A percentile compares a stretch with the other conserved stretches of the same genome.
These are phyloP conservation scores for Collariella sp. DNA, from an alignment of 495 filamentous ascomycete genomes.

Conservation along the genomic window DNA sequence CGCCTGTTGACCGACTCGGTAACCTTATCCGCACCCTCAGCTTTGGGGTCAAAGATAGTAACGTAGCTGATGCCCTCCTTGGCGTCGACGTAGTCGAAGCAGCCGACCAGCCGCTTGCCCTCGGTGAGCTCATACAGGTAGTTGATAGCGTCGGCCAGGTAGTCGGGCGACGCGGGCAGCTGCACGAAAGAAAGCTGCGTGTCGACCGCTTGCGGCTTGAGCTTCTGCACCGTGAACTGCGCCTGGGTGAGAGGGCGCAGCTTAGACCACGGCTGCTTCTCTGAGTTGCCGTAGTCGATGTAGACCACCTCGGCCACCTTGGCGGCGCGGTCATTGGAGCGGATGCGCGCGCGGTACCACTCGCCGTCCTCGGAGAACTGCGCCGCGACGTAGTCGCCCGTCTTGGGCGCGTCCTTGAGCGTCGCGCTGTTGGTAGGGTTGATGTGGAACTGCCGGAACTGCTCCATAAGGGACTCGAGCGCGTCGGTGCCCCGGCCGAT, in stretches of 20 bases:
- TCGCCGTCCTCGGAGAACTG: slow-evolving; percentile 77
- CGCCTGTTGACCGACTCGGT: slow-evolving; percentile 76
- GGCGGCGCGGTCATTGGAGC: slow-evolving; percentile 82
- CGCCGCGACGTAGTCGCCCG: slow-evolving; percentile 83
- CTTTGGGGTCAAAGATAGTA: slow-evolving; percentile 76
- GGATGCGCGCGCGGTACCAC: slow-evolving; percentile 90
- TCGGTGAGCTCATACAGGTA: slow-evolving; percentile 60
- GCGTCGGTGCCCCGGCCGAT: slow-evolving; percentile 74
- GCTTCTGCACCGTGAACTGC: slow-evolving; percentile 68
- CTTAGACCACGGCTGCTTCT: slow-evolving; percentile 71
- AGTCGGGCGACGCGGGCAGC: slow-evolving; percentile 69
- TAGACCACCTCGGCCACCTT: slow-evolving; percentile 86
- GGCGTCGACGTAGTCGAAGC: slow-evolving; percentile 69
- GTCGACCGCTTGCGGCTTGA: slow-evolving; percentile 80
- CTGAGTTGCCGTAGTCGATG: slow-evolving; percentile 93
- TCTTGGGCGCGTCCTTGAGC: slow-evolving; percentile 71
- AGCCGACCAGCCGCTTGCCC: slow-evolving; percentile 70
- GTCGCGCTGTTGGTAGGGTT: slow-evolving; percentile 61
- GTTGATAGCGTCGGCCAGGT: slow-evolving; percentile 66
- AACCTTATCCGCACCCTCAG: slow-evolving; percentile 33
- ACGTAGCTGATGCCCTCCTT: slow-evolving; percentile 72
- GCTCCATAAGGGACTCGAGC: slow-evolving; percentile 73
- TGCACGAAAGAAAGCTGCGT: slow-evolving; percentile 83
- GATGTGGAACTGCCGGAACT: slow-evolving; percentile 81
- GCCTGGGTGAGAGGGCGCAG: slow-evolving; percentile 69